Percentiles rank a stretch among this genome's conserved stretches.
Conservation (phyloP, 331 rosid genomes). For the Malus hybrid region DNA sequence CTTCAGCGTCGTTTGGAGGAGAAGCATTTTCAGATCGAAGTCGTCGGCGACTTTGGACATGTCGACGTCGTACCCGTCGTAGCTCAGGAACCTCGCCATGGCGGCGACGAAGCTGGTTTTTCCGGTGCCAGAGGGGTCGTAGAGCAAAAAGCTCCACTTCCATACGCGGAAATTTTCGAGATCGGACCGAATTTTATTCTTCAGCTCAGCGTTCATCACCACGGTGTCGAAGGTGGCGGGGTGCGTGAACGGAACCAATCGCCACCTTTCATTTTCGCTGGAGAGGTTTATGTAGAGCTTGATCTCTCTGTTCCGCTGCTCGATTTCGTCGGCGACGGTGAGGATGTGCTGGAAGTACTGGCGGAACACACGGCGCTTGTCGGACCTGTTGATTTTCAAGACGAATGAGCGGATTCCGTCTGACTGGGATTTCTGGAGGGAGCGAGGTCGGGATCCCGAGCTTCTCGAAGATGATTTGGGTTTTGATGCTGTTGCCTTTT, state of each 20-base stretch:
- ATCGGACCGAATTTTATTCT: constrained; percentile 61
- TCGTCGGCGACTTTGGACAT: constrained; percentile 47
- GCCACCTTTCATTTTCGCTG: constrained; percentile 44
- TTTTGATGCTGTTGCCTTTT: too few relatives aligned
- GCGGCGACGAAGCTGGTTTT: constrained; percentile 83
- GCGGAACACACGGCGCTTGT: constrained; percentile 67
- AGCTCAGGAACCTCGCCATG: constrained; percentile 70
- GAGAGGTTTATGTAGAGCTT: constrained; percentile 40
- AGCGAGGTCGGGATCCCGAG: too few relatives aligned
- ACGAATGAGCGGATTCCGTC: constrained; percentile 30
- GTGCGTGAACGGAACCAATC: constrained; percentile 56
- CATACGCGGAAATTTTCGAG: constrained; percentile 93
- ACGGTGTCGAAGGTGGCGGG: constrained; percentile 82
- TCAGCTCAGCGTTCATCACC: constrained; percentile 62
- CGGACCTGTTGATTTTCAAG: constrained; percentile 51
- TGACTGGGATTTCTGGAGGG: background rate
- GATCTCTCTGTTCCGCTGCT: constrained; percentile 45
- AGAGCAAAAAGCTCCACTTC: constrained; percentile 82
- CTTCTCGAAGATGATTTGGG: too few relatives aligned
- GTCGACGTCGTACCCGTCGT: constrained; percentile 80
- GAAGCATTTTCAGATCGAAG: constrained; percentile 44
- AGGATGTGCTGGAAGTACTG: constrained; percentile 87
- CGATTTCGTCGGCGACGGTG: constrained; percentile 59
- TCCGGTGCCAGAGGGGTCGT: constrained; percentile 76
- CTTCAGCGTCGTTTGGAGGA: constrained; percentile 56